Percentiles rank a stretch among this genome's conserved stretches.
Conservation (phyloP, 257 asterid species). For the Linderniella brevidens region DNA sequence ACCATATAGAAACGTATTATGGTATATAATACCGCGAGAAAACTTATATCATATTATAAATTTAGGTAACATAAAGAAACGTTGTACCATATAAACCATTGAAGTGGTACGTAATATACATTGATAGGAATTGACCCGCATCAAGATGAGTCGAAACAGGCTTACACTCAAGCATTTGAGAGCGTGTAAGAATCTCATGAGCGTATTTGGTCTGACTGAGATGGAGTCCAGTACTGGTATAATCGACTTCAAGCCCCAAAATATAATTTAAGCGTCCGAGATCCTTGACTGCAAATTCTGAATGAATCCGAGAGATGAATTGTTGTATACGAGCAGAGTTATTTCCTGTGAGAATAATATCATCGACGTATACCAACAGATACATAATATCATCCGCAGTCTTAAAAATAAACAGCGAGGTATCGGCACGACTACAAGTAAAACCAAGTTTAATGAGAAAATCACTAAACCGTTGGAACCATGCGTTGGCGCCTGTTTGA, state of each 20-base stretch:
- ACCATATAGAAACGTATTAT: too few relatives aligned
- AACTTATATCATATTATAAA: too few relatives aligned
- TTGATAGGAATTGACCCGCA: neutral
- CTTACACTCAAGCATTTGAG: neutral
- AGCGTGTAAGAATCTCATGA: neutral
- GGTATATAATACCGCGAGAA: too few relatives aligned
- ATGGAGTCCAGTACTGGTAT: too few relatives aligned
- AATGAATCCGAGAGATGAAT: neutral
- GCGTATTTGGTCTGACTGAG: neutral
- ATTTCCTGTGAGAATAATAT: slow-evolving; percentile 1
- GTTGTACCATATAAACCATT: too few relatives aligned
- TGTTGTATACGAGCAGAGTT: neutral
- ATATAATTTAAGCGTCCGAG: neutral
- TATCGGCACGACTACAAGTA: neutral
- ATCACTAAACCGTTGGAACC: neutral
- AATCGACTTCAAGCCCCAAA: too few relatives aligned
- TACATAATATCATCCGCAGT: neutral
- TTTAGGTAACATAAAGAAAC: too few relatives aligned
- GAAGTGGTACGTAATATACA: too few relatives aligned
- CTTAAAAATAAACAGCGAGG: neutral
- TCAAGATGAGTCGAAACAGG: neutral
- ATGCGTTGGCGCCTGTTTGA: neutral
- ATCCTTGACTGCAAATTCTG: neutral
- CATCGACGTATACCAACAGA: neutral
- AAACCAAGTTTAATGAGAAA: neutral